phyloP scores from a whole-genome alignment of 805 yeast species.

The Saccharomyces eubayanus region DNA sequence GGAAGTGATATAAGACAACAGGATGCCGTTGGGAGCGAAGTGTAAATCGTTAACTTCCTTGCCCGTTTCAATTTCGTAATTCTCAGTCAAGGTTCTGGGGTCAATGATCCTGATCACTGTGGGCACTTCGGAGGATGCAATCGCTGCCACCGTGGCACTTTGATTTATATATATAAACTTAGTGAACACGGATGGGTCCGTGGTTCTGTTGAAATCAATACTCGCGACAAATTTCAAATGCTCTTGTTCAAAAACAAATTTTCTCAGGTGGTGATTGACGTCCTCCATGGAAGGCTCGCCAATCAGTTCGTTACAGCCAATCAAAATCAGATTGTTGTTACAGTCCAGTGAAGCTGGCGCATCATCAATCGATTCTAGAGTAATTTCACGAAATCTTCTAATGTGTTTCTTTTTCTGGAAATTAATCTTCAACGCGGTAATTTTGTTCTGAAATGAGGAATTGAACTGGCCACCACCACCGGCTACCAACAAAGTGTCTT shows the following conservation, averaged over 20 bases:
- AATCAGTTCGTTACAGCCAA: constrained; percentile 70
- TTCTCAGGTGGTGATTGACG: constrained; percentile 61
- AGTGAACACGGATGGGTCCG: constrained; percentile 44
- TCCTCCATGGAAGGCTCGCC: constrained; percentile 48
- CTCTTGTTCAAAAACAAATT: constrained; percentile 51
- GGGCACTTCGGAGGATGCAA: constrained; percentile 61
- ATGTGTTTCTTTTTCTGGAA: constrained; percentile 41
- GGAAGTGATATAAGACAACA: constrained; percentile 55
- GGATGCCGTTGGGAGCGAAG: constrained; percentile 58
- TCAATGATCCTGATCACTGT: constrained; percentile 56
- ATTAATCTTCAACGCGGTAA: constrained; percentile 56
- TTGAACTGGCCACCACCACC: constrained; percentile 97
- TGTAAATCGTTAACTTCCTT: constrained; percentile 56
- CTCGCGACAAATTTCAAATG: constrained; percentile 54
- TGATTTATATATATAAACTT: constrained; percentile 51
- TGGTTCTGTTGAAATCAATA: constrained; percentile 45
- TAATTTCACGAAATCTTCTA: constrained; percentile 56
- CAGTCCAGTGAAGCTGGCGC: constrained; percentile 79
- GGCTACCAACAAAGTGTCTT: constrained; percentile 55
- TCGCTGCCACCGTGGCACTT: constrained; percentile 56
- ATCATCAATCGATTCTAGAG: constrained; percentile 59
- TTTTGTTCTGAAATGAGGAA: constrained; percentile 78
- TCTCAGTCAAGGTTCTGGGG: constrained; percentile 45
- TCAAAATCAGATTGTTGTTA: constrained; percentile 41
- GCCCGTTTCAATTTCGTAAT: constrained; percentile 45